Base-by-base conservation (phyloP, 2,329 filamentous ascomycete genomes). In the Ophiosphaerella narmari region DNA sequence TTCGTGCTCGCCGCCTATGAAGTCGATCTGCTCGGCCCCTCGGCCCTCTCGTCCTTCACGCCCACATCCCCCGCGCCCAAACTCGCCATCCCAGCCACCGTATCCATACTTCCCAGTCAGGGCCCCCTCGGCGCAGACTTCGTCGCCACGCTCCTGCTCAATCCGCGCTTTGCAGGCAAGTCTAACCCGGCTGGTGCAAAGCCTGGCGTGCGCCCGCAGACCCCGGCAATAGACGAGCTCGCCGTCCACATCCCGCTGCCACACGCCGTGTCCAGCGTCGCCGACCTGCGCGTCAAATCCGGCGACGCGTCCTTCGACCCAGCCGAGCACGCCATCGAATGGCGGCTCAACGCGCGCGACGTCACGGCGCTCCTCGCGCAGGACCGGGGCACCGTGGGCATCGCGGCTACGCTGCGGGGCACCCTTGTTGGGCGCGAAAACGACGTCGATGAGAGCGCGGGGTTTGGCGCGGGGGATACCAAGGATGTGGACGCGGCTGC, bases 1-100 rank as follows among this genome's bases (percentile, higher is more conserved):
- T 99, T 97, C 71, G 89, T 96, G 35, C 80, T 99, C 14, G 92
- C 91, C 29, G 92, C 91, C 18, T 99, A 99, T 68, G 93, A 97
- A 72, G 91, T 96, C 16, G 90, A 99, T 71, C 76, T 99, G 18
- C 79, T 97, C 11, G 91, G 91, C 0, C 83, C 88, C 42, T 82
- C 86, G 78, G 58, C 76, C 54, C 54, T 75, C 65, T 60, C 69
- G 9, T 47, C 64, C 24, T 68, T 71, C 3, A 65, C 57, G 7
- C 53, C 56, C 11, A 52, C 59, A 13, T 58, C 46, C n/a, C 48
- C 26, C 26, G 26, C 55, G 9, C 63, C 78, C 46, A 84, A 84
- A 51, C 78, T 97, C 12, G 91, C 91, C 67, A 76, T 97, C 5
- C 94, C 94, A 0, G 88, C 94, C 3, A 86, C 81, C 41, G 80